Base-by-base conservation (phyloP, 352 stramenopile genomes). In the Globisporangium perplexum region DNA sequence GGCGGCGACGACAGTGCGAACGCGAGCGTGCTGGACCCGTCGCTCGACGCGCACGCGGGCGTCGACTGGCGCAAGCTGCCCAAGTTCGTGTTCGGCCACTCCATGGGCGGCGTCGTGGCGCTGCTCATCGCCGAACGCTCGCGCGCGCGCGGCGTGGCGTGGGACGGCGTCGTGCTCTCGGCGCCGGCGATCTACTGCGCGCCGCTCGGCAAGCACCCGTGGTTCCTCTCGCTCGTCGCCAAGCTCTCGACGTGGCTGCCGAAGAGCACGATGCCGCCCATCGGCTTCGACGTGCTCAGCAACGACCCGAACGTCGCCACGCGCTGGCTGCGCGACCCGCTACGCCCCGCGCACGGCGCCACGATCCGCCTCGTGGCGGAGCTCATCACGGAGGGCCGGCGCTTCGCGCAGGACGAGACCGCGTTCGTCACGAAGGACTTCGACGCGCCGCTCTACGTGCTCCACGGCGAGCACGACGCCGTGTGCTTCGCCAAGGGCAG, bases 31-130 rank as follows among this genome's bases (percentile, higher is more conserved):
- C 43, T 77, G 4, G 66, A 77, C 28, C 22, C 24, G 17, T 45
- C 69, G 35, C 30, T 83, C 12, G 61, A 79, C 7, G 44, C 68
- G 0, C 69, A 74, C 18, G 57, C 53, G 0, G 50, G 69, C 22
- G 56, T 75, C 7, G 42, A 66, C n/a, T 82, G 66, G 62, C 66
- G 50, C 17, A 36, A 54, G 10, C 60, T 88, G 30, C 75, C 75
- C 7, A 67, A 70, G 14, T 88, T 88, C 49, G 47, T 83, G 26
- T 55, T 85, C 12, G 73, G 70, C 12, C 74, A 86, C 48, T 85
- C 72, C 2, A 85, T 86, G 68, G 77, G 77, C 6, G 60, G 67
- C 10, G 52, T 81, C 20, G 57, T 88, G 22, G 49, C 67, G 30
- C 53, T 84, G 50, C 60, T 71, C 33, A 56, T 80, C 15, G 52